phyloP scores from a whole-genome alignment of 306 rosid species.

The Amphicarpaea edgeworthii region DNA sequence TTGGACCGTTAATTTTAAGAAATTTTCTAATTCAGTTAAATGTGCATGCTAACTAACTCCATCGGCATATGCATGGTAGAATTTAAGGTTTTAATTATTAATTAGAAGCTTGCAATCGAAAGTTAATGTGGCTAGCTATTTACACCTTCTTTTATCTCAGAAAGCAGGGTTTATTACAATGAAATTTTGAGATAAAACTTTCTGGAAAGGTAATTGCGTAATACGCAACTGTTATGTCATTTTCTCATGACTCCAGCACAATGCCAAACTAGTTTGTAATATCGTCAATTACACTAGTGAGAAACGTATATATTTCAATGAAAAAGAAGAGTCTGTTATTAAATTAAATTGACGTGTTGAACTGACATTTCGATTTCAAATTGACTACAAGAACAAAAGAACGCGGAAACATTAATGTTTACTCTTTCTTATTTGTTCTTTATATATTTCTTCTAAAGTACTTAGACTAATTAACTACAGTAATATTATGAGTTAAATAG shows the following conservation, averaged over 20 bases:
- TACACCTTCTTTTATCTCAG: background rate
- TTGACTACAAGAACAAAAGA: background rate
- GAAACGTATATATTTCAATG: background rate
- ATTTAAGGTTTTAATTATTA: constrained; percentile 3
- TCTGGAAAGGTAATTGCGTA: background rate
- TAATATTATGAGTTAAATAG: too few relatives aligned
- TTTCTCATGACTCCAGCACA: constrained; percentile 4
- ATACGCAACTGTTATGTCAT: constrained; percentile 15
- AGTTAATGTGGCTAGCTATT: background rate
- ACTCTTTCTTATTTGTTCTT: background rate
- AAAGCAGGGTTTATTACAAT: background rate
- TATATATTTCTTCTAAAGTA: background rate
- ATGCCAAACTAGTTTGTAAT: background rate
- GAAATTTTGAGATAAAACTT: background rate
- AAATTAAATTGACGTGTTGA: background rate
- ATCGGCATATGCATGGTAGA: background rate
- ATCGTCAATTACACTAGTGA: background rate
- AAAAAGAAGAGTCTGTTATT: background rate
- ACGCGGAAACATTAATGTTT: constrained; percentile 1
- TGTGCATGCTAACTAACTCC: too few relatives aligned
- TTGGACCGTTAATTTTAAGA: constrained; percentile 6
- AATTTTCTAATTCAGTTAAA: constrained; percentile 11
- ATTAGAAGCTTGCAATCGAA: background rate
- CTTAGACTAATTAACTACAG: background rate
- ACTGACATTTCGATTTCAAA: background rate